Evolutionary conservation across 1,284 basidiomycete species (phyloP).

Genomic region (Pascua guehoae): DNA sequence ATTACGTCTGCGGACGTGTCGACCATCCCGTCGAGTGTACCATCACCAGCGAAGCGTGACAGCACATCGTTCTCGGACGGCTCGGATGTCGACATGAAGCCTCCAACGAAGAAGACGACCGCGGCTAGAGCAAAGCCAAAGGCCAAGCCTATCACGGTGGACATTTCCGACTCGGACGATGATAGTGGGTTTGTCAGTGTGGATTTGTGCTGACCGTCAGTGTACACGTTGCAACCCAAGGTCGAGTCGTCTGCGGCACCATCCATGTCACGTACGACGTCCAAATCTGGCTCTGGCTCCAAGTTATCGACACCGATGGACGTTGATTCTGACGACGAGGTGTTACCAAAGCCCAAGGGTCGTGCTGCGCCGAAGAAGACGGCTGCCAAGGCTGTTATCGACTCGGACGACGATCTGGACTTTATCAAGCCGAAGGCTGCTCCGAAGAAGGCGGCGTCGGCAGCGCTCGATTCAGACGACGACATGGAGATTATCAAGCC

Average conservation of each 20-base stretch:
- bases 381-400: constrained; percentile 5
- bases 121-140: constrained; percentile 10
- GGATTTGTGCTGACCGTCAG: constrained; percentile 1
- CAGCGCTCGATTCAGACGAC: not conserved
- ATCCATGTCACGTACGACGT: constrained; percentile 4
- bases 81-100: constrained; percentile 29
- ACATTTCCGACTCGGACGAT: constrained; percentile 61
- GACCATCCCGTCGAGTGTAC: constrained; percentile 11
- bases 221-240: constrained; percentile 28
- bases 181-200: constrained; percentile 34
- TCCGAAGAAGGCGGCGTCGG: constrained; percentile 1
- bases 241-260: not conserved
- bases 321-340: constrained; percentile 17
- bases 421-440: not conserved
- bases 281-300: constrained; percentile 8
- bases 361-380: constrained; percentile 1
- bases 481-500: constrained; percentile 2
- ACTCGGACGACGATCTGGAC: not conserved
- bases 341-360: constrained; percentile 12
- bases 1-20: constrained; percentile 11
- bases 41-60: constrained; percentile 19
- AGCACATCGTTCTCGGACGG: constrained; percentile 24
- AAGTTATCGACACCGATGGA: constrained; percentile 28
- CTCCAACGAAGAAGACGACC: constrained; percentile 25
- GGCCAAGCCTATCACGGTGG: constrained; percentile 52